A percentile compares a stretch with the other conserved stretches of the same genome.
Evolutionary conservation across 129 eudicot species (phyloP).

Genomic region (Oenanthe sinensis): DNA sequence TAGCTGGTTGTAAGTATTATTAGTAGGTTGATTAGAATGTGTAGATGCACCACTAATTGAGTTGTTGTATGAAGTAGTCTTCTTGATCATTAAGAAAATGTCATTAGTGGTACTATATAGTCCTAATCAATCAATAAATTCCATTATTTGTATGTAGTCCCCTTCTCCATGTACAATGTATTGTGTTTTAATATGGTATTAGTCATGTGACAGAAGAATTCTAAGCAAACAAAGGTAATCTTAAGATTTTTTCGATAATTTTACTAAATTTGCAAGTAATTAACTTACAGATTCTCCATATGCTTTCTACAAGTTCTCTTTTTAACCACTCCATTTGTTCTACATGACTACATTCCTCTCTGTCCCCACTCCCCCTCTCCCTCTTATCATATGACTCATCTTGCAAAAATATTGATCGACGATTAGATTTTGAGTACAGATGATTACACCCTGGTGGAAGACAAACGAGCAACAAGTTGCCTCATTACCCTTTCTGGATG

Average conservation of each 20-base stretch:
- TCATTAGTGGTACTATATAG: not conserved
- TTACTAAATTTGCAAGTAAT: no score
- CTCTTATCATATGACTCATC: no score
- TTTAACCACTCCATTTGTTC: no score
- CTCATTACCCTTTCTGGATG: no score
- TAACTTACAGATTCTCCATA: slow-evolving; percentile 13
- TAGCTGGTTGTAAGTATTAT: not conserved
- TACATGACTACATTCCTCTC: no score
- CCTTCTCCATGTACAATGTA: not conserved
- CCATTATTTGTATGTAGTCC: not conserved
- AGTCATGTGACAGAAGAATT: not conserved
- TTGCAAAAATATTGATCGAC: no score
- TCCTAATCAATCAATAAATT: not conserved
- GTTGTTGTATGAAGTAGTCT: not conserved
- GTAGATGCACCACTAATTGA: not conserved
- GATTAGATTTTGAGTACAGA: no score
- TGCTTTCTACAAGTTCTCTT: not conserved
- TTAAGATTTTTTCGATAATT: not conserved
- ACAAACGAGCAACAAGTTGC: no score
- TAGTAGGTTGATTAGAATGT: not conserved
- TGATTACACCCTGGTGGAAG: no score
- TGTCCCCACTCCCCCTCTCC: no score
- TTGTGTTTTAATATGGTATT: not conserved
- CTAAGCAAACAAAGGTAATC: not conserved
- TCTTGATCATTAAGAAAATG: not conserved